Percentiles rank a stretch among this genome's conserved stretches.
phyloP scores from a whole-genome alignment of 345 rosid genomes.

The Eucalyptus globulus region DNA sequence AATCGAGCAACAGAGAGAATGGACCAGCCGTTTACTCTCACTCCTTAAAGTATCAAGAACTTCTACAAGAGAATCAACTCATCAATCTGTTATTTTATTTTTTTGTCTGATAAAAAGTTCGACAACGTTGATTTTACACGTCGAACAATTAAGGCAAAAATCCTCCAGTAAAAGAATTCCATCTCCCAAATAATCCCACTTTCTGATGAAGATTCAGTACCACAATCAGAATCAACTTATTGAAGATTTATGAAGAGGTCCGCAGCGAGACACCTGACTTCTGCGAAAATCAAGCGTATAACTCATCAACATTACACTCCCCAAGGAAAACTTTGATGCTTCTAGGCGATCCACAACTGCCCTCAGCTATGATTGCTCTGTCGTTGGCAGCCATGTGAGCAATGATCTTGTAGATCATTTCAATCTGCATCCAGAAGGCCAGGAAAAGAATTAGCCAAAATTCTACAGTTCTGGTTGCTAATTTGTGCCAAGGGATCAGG shows the following conservation, averaged over 20 bases:
- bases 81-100: neutral
- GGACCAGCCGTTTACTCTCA: neutral
- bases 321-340: slow-evolving; percentile 79
- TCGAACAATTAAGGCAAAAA: neutral
- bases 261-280: neutral
- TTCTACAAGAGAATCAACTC: neutral
- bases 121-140: neutral
- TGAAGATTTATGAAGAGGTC: neutral
- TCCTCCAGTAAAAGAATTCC: neutral
- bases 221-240: neutral
- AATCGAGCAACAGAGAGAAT: neutral
- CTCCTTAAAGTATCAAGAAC: neutral
- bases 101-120: neutral
- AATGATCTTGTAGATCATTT: slow-evolving; percentile 94
- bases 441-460: neutral
- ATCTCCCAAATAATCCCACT: neutral
- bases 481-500: neutral
- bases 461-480: neutral
- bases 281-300: slow-evolving; percentile 20
- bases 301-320: slow-evolving; percentile 72
- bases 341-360: slow-evolving; percentile 87
- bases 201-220: neutral
- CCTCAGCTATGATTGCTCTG: slow-evolving; percentile 87
- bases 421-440: slow-evolving; percentile 48
- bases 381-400: slow-evolving; percentile 94